Percentiles rank a stretch among this genome's conserved stretches.
Conservation (phyloP, 2,329 filamentous ascomycete species). For the Gnomoniopsis smithogilvyi region DNA sequence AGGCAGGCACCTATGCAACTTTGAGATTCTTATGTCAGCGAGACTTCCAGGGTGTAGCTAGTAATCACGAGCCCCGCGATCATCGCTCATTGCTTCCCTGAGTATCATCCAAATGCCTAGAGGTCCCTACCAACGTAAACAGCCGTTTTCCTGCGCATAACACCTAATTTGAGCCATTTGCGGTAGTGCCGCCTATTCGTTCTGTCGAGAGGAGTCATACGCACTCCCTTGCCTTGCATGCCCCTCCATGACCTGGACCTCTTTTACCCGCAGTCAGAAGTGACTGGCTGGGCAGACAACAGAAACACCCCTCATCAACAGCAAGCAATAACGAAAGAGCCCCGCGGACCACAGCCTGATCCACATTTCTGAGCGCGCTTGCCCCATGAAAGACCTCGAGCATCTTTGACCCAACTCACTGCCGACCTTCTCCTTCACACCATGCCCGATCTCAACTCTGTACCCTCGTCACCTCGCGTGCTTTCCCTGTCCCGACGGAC, state of each 20-base stretch:
- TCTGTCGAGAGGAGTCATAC: neutral
- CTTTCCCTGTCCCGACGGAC: conserved; percentile 41
- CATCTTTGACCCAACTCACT: neutral
- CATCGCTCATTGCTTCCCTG: neutral
- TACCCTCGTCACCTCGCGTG: conserved; percentile 47
- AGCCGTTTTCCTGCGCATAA: neutral
- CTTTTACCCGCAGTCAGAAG: neutral
- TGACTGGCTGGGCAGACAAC: neutral
- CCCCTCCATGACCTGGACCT: neutral
- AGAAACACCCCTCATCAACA: neutral
- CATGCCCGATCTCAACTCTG: conserved; percentile 57
- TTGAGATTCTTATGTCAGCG: too few relatives aligned
- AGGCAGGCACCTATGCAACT: too few relatives aligned
- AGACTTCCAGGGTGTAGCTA: too few relatives aligned
- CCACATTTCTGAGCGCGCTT: neutral
- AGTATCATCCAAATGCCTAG: neutral
- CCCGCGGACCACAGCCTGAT: neutral
- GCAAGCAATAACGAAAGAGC: neutral
- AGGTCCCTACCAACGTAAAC: neutral
- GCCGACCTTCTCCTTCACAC: conserved; percentile 4
- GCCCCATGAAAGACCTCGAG: neutral
- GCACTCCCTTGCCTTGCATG: neutral
- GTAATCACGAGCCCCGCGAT: neutral
- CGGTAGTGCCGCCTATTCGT: neutral
- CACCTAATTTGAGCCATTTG: neutral